Base-by-base conservation (phyloP, 2,329 filamentous ascomycete species). In the Pestalotiopsis sp. region DNA sequence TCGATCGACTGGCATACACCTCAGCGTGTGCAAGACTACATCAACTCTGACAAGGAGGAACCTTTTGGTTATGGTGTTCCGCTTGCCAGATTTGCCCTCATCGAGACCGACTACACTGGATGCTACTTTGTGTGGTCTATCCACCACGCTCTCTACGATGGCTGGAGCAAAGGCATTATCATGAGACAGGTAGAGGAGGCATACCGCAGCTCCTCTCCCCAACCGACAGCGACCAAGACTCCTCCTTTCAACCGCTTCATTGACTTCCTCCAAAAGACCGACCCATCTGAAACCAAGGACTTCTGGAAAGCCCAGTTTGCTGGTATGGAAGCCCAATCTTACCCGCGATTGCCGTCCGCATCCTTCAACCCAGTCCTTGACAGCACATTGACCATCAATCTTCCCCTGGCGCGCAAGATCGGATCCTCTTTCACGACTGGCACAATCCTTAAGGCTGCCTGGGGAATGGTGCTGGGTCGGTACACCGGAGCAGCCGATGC, bases 371-470 rank as follows among this genome's bases (percentile, higher is more conserved):
- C 59, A 20, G 36, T 62, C 2, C 59, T 62, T 36, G 59, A 62
- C 31, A 62, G 36, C 25, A 62, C 59, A n/a, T n/a, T 62, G 27
- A 67, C 66, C 12, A 25, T 67, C 39, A 52, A 59, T 14, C 45
- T 67, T 57, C 66, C 66, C 31, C 39, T 67, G 1, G 3, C 23
- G 11, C 66, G 66, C 7, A 67, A 67, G 41, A 31, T 31, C 4
- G 66, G 60, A n/a, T 67, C 66, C 3, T 67, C 66, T 1, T 67
- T 62, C 41, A 67, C 66, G 13, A 57, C 60, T 9, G 66, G 66
- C 1, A 66, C 64, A 9, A 38, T 66, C 14, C 45, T 66, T 17
- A 38, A 57, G 4, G 38, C 61, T 45, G 61, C 61, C 12, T 64
- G 61, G 61, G 61, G n/a, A 49, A 20, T 64, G 38, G 41, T 52